Percentiles rank a stretch among this genome's conserved stretches.
These are phyloP conservation scores for Zalaria sp. DNA, from an alignment of 2,329 filamentous ascomycete genomes.

Conservation along the genomic window DNA sequence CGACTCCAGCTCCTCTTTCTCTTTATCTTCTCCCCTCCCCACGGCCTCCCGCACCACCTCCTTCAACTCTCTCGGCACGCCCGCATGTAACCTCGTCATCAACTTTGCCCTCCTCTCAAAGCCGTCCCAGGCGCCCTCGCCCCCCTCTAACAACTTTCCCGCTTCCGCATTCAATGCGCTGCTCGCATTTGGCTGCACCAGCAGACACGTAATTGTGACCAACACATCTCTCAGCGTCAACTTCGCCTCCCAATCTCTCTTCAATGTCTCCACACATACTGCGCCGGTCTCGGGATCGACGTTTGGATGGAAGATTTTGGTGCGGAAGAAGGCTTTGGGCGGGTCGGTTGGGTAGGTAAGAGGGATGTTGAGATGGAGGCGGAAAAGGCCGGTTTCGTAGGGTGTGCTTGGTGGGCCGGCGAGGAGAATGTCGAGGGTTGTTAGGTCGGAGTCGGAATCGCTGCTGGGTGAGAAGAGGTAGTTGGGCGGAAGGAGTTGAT, in stretches of 20 bases:
- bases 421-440: conserved; percentile 42
- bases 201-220: conserved; percentile 44
- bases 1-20: conserved; percentile 8
- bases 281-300: conserved; percentile 47
- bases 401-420: conserved; percentile 46
- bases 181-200: conserved; percentile 51
- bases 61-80: conserved; percentile 31
- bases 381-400: conserved; percentile 45
- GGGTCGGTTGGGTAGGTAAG: conserved; percentile 38
- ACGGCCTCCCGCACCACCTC: conserved; percentile 38
- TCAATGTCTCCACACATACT: conserved; percentile 51
- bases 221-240: conserved; percentile 46
- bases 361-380: conserved; percentile 45
- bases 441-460: conserved; percentile 36
- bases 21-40: conserved; percentile 34
- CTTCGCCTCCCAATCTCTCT: conserved; percentile 46
- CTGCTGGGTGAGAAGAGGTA: conserved; percentile 39
- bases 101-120: conserved; percentile 44
- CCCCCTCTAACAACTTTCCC: conserved; percentile 37
- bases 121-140: conserved; percentile 33
- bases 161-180: conserved; percentile 49
- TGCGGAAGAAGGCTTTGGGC: conserved; percentile 45
- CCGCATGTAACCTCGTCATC: conserved; percentile 49
- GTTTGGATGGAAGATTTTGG: conserved; percentile 50
- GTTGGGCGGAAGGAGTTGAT: conserved; percentile 42